A percentile compares a stretch with the other conserved stretches of the same genome.
Conservation (phyloP, 805 yeast genomes). For the Tetrapisispora arboricola region DNA sequence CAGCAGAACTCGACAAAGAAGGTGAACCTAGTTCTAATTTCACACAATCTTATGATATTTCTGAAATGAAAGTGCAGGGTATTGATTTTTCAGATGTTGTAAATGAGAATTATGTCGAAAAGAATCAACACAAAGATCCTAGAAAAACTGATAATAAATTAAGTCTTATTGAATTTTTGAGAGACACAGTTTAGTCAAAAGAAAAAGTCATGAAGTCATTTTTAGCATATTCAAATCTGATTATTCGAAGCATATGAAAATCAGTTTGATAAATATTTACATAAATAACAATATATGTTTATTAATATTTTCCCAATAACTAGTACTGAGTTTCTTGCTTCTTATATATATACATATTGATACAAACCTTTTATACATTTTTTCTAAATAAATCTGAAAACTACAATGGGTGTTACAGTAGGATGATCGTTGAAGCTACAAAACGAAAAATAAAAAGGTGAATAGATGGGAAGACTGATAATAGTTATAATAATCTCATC, state of each 20-base stretch:
- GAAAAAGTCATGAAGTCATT: background rate
- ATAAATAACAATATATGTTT: too few relatives aligned
- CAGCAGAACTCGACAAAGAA: background rate
- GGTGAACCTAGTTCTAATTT: background rate
- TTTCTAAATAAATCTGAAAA: too few relatives aligned
- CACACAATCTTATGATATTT: background rate
- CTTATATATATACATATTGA: too few relatives aligned
- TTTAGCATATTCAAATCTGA: background rate
- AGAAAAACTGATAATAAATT: constrained; percentile 10
- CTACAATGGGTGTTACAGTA: too few relatives aligned
- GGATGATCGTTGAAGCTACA: too few relatives aligned
- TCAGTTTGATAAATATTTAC: background rate
- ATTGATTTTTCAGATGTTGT: constrained; percentile 4
- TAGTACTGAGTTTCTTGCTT: too few relatives aligned
- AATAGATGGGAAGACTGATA: too few relatives aligned
- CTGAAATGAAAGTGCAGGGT: background rate
- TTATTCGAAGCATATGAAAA: too few relatives aligned
- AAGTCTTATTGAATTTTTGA: constrained; percentile 21
- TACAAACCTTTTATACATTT: too few relatives aligned
- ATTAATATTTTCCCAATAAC: too few relatives aligned
- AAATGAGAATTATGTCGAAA: background rate
- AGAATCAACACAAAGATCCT: background rate
- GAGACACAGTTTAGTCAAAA: background rate
- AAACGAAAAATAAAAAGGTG: too few relatives aligned
- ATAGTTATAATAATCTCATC: too few relatives aligned